A percentile compares a stretch with the other conserved stretches of the same genome.
phyloP scores from a whole-genome alignment of 1,284 basidiomycete genomes.

The Fistulinella cinereoalba region DNA sequence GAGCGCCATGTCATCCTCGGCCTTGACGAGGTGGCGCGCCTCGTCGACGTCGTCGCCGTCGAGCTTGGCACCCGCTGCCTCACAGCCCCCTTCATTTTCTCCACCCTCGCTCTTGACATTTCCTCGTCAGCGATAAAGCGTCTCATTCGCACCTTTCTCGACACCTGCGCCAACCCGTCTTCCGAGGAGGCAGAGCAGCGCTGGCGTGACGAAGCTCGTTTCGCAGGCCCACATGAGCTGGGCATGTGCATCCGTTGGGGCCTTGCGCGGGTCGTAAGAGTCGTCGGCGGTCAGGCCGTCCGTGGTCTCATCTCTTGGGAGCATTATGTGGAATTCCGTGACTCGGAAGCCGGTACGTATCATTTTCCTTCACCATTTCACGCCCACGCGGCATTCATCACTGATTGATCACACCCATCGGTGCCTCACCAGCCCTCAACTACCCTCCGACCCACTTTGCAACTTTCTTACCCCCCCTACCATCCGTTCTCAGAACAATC shows the following conservation, averaged over 20 bases:
- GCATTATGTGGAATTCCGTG: slow-evolving; percentile 72
- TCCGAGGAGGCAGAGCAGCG: slow-evolving; percentile 48
- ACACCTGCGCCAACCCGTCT: slow-evolving; percentile 47
- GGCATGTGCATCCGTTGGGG: slow-evolving; percentile 88
- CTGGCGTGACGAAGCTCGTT: slow-evolving; percentile 76
- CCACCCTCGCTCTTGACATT: slow-evolving; percentile 80
- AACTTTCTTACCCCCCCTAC: slow-evolving; percentile 54
- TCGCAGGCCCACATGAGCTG: slow-evolving; percentile 82
- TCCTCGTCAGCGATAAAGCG: slow-evolving; percentile 66
- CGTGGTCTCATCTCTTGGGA: slow-evolving; percentile 79
- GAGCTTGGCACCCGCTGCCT: slow-evolving; percentile 76
- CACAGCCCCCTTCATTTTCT: slow-evolving; percentile 87
- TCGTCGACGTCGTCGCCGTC: slow-evolving; percentile 67
- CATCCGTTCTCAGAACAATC: slow-evolving; percentile 54
- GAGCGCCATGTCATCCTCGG: slow-evolving; percentile 73
- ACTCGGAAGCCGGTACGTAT: slow-evolving; percentile 69
- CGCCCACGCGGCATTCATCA: slow-evolving; percentile 15
- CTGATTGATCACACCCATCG: slow-evolving; percentile 25
- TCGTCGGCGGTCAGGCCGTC: slow-evolving; percentile 62
- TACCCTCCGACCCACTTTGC: slow-evolving; percentile 72
- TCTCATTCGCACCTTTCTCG: slow-evolving; percentile 74
- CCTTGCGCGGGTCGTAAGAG: slow-evolving; percentile 66
- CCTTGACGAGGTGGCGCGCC: slow-evolving; percentile 66
- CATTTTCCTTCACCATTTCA: slow-evolving; percentile 21
- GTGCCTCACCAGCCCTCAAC: slow-evolving; percentile 41